phyloP scores from a whole-genome alignment of 2,329 filamentous ascomycete genomes.

The Talaromyces rugulosus region DNA sequence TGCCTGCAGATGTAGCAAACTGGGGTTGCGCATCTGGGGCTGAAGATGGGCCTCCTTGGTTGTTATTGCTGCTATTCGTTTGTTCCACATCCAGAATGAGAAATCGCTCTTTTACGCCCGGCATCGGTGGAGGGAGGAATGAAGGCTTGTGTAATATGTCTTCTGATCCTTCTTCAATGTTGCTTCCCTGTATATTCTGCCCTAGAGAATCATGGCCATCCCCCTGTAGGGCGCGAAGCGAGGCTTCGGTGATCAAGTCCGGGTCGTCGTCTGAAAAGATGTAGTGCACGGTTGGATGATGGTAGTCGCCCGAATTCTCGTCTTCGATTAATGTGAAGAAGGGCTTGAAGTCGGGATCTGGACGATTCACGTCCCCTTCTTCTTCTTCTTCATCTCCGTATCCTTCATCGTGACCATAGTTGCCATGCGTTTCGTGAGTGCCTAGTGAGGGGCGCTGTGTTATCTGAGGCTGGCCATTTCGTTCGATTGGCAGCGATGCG shows the following conservation, averaged over 20 bases:
- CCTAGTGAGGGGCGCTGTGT: background rate
- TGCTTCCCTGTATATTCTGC: conserved; percentile 1
- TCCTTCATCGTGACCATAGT: background rate
- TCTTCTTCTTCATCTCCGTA: background rate
- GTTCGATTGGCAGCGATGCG: conserved; percentile 10
- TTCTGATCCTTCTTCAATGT: conserved; percentile 5
- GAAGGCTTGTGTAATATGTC: conserved; percentile 11
- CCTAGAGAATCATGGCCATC: conserved; percentile 19
- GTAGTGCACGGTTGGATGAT: conserved; percentile 86
- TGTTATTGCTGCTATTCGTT: conserved; percentile 6
- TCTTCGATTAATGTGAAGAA: conserved; percentile 86
- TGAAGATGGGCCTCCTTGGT: conserved; percentile 15
- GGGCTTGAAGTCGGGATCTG: conserved; percentile 59
- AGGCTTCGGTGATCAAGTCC: conserved; percentile 66
- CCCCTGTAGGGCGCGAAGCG: conserved; percentile 51
- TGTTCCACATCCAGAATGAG: conserved; percentile 53
- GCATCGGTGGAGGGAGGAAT: conserved; percentile 43
- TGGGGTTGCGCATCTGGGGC: conserved; percentile 11
- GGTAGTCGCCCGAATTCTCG: conserved; percentile 64
- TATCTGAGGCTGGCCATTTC: background rate
- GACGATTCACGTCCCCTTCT: background rate
- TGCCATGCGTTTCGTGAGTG: background rate
- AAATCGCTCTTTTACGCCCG: conserved; percentile 51
- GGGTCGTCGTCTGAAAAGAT: conserved; percentile 90
- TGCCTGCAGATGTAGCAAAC: conserved; percentile 14